Base-by-base conservation (phyloP, 129 eudicot genomes). In the Helichrysum umbraculigerum region DNA sequence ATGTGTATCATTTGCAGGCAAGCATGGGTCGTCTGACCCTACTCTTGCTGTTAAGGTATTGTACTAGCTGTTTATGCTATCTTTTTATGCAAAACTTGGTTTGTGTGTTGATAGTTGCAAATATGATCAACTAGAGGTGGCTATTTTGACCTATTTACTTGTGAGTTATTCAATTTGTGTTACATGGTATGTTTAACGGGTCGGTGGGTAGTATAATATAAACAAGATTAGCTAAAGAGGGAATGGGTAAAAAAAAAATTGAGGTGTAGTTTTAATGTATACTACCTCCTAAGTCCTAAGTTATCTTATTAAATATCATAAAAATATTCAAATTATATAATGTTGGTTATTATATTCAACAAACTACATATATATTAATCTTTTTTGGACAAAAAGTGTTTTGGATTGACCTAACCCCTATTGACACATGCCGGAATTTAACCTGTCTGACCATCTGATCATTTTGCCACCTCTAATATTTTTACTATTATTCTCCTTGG, bases 41-140 rank as follows among this genome's bases (percentile, higher is more conserved):
- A 85, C 83, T 62, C 77, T 91, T 41, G 98, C 99, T 76, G 90
- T 94, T 76, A 89, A 86, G 99, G 99, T 91, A 86, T 66, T 51
- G 17, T 32, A 42, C 50, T 75, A 61, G 47, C 29, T 71, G 32
- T 70, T 33, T 25, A 30, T 44, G 50, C 35, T 30, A 64, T 21
- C 0, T 3, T 42, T 15, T 74, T 1, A 34, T 16, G 14, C 5
- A 65, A 59, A 37, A 79, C 47, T 8, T 62, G 16, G 30, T 22
- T 17, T 73, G 42, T 52, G 9, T 44, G 66, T 69, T 15, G 12
- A 15, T 12, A 21, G 4, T 42, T 67, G 3, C 16, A 34, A 32
- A 33, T 21, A 44, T 29, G 15, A 78, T 41, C 7, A 39, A 28
- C 3, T 71, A 33, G 20, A 30, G 30, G 29, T 33, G 51, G 11